Percentiles rank a stretch among this genome's conserved stretches.
These are phyloP conservation scores for Conticribra weissflogii DNA, from an alignment of 108 stramenopile species.

Conservation along the genomic window DNA sequence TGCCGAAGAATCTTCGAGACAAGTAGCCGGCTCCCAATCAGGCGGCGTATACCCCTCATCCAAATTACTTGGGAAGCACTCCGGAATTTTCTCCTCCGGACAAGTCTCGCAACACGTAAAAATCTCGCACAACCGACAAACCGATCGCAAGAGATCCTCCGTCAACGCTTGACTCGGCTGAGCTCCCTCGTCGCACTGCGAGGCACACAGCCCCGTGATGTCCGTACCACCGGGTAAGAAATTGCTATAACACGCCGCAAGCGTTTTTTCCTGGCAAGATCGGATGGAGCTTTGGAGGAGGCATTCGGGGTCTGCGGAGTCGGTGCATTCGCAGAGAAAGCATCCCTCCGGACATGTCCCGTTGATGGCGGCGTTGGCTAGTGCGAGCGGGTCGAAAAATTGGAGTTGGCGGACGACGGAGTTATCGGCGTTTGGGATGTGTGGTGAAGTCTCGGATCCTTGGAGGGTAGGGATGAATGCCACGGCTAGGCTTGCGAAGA, in stretches of 20 bases:
- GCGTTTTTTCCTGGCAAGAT: background rate
- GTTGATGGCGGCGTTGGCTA: background rate
- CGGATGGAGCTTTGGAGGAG: background rate
- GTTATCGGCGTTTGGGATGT: no score
- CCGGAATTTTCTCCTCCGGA: background rate
- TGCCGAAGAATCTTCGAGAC: background rate
- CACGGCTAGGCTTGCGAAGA: no score
- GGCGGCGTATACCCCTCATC: background rate
- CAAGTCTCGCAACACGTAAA: background rate
- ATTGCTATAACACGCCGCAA: background rate
- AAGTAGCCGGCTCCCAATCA: background rate
- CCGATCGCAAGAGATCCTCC: background rate
- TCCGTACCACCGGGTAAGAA: background rate
- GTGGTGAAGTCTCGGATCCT: no score
- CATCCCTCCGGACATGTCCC: background rate
- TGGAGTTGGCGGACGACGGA: background rate
- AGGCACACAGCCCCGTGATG: background rate
- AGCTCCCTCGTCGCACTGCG: background rate
- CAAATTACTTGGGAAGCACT: background rate
- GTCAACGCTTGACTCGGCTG: background rate
- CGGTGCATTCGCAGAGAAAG: background rate
- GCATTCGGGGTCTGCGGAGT: background rate
- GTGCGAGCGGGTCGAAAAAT: background rate
- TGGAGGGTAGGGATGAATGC: no score
- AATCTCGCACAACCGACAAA: background rate